Evolutionary conservation across 2,329 filamentous ascomycete genomes (phyloP), one percentile per base, ranked within the genome.

Genomic region (Stagonosporopsis chrysanthemi): DNA sequence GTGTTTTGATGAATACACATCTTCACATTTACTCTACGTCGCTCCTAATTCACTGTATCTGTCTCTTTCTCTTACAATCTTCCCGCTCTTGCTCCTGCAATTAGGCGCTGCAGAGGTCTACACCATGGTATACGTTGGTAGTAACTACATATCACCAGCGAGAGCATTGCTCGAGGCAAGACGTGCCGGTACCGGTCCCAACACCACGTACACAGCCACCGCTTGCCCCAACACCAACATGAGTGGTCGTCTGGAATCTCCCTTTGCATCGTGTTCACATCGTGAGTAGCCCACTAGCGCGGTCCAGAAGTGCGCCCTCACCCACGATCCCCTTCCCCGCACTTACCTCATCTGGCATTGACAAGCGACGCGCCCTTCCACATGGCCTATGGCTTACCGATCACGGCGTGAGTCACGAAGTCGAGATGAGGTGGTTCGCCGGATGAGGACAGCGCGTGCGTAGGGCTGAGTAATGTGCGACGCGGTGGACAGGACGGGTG

Each of bases 331-430:
- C 31, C 6, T 39, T 46, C 43, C 42, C 36, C 38, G 38, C 39
- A 38, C 51, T 54, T 48, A 48, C 51, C 17, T 14, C 29, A 36
- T 54, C n/a, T 22, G 43, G 51, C 12, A 36, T 28, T 15, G 6
- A 35, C 23, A 54, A 53, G 50, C 43, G 42, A 47, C 11, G 8
- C 43, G 38, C 22, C 42, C 43, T 39, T 47, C n/a, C 28, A 42
- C n/a, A 47, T 38, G 38, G 23, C 35, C 31, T 24, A 14, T 2
- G 29, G 14, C 14, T 24, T 33, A 41, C 43, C 43, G 44, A 43
- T 55, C 31, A 17, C 45, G 44, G 31, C 28, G 26, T 55, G 45
- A 54, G 8, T 48, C 51, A 54, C 28, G 2, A 7, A 14, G 39
- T 14, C 7, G n/a, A 3, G n/a, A 11, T 15, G 15, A 49, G 39